A percentile compares a stretch with the other conserved stretches of the same genome.
Conservation (phyloP, 371 early-diverging fungal genomes). For the Syncephalastrum sp. region DNA sequence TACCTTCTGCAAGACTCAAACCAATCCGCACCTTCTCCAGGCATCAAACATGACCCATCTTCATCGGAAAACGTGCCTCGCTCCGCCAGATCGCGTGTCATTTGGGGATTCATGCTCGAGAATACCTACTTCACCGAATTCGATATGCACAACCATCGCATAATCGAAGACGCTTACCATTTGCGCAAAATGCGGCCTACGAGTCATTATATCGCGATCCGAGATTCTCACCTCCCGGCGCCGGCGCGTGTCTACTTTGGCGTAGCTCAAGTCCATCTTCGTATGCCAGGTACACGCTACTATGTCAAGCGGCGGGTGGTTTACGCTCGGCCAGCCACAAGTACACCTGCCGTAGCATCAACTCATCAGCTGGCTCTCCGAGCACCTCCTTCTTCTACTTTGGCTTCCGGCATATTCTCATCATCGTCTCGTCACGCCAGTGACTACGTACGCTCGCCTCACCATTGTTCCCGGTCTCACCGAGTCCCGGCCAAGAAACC, state of each 20-base stretch:
- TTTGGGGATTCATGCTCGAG: constrained; percentile 51
- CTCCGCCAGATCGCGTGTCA: constrained; percentile 5
- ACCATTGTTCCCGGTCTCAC: too few species aligned
- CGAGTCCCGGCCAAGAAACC: too few species aligned
- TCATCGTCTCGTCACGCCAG: too few species aligned
- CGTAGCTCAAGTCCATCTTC: constrained; percentile 39
- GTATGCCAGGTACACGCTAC: constrained; percentile 55
- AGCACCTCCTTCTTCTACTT: too few species aligned
- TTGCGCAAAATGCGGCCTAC: constrained; percentile 23
- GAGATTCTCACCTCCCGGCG: constrained; percentile 28
- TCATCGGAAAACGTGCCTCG: background rate
- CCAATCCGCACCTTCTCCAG: background rate
- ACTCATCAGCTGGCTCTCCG: too few species aligned
- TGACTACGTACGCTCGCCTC: too few species aligned
- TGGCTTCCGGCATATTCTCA: too few species aligned
- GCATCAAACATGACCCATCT: background rate
- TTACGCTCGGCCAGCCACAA: background rate
- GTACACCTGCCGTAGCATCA: too few species aligned
- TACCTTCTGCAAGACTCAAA: background rate
- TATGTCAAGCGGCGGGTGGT: constrained; percentile 29
- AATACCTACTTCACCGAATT: constrained; percentile 42
- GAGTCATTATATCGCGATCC: constrained; percentile 34
- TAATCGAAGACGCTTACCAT: constrained; percentile 34
- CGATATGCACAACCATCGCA: constrained; percentile 33
- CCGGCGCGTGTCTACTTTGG: constrained; percentile 43